Base-by-base conservation (phyloP, 179 eudicot genomes). In the Beta lomatogona region DNA sequence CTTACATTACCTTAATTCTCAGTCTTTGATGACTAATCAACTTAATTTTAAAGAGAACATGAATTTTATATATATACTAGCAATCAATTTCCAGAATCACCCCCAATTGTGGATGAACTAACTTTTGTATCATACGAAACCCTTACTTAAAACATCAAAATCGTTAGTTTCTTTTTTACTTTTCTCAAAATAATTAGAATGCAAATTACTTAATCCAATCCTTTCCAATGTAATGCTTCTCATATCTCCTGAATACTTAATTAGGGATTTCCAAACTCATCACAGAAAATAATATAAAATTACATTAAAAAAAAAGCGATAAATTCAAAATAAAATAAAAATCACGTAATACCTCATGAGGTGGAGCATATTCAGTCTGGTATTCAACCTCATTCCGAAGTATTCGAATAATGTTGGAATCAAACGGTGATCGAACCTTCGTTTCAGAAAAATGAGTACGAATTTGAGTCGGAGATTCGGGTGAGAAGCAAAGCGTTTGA, bases 321-420 rank as follows among this genome's bases (percentile, higher is more conserved):
- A 45, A 36, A 41, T 16, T 21, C 18, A 21, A 54, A 48, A 73
- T 13, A 36, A 36, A 36, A 36, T 36, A 36, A 36, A 4, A 25
- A 41, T 6, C 59, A 61, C 21, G 55, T 0, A 52, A n/a, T 85
- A 91, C 93, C 89, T 77, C 77, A 71, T 78, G 25, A 41, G 91
- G 91, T 77, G 92, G 92, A 61, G 87, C 87, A 53, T 87, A 85
- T 10, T 90, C 89, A 44, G 72, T 48, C 53, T 86, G 87, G 64
- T 85, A 88, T 13, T 81, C 85, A 31, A 89, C 86, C 84, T 88
- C 92, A 10, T 81, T 81, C 18, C 90, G 88, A 58, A 91, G 85
- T 71, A 89, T 83, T 78, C 93, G 78, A 50, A 88, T 76, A 53
- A 91, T 82, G 74, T 89, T 91, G 11, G 89, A 85, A 46, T 88